These are phyloP conservation scores for Monosporozyma yasuniensis DNA, from an alignment of 805 yeast species.

Conservation along the genomic window DNA sequence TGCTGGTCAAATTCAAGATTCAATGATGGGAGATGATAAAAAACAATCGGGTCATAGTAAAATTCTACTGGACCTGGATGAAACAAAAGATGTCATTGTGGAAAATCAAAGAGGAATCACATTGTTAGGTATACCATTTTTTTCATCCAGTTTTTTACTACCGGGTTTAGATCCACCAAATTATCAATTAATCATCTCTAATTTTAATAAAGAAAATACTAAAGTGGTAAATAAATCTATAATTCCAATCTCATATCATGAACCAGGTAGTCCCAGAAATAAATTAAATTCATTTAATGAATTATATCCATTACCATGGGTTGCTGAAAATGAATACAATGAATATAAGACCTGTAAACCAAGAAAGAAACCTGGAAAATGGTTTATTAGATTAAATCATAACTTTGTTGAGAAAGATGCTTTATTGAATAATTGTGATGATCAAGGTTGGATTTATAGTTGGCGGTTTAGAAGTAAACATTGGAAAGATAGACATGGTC, in stretches of 20 bases:
- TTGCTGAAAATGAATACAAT: not conserved
- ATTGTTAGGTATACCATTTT: conserved; percentile 44
- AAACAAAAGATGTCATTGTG: conserved; percentile 33
- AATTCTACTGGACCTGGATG: not conserved
- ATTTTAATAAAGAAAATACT: not conserved
- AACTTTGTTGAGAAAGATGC: conserved; percentile 35
- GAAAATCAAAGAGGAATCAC: conserved; percentile 51
- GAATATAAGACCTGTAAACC: conserved; percentile 1
- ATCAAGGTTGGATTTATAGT: conserved; percentile 77
- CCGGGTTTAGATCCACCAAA: conserved; percentile 43
- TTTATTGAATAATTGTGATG: conserved; percentile 35
- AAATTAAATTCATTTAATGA: conserved; percentile 8
- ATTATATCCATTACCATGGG: conserved; percentile 14
- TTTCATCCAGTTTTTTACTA: conserved; percentile 37
- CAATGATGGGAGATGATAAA: not conserved
- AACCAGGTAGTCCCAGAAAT: not conserved
- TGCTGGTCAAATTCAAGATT: not conserved
- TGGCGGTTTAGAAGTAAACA: conserved; percentile 36
- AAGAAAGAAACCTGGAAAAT: conserved; percentile 28
- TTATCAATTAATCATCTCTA: conserved; percentile 12
- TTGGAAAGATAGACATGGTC: conserved; percentile 62
- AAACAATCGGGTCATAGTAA: not conserved
- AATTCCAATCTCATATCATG: conserved; percentile 3
- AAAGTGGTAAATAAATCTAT: conserved; percentile 4
- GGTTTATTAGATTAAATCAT: conserved; percentile 63